Evolutionary conservation across 1,284 basidiomycete genomes (phyloP).

Genomic region (Vanrija sp.): DNA sequence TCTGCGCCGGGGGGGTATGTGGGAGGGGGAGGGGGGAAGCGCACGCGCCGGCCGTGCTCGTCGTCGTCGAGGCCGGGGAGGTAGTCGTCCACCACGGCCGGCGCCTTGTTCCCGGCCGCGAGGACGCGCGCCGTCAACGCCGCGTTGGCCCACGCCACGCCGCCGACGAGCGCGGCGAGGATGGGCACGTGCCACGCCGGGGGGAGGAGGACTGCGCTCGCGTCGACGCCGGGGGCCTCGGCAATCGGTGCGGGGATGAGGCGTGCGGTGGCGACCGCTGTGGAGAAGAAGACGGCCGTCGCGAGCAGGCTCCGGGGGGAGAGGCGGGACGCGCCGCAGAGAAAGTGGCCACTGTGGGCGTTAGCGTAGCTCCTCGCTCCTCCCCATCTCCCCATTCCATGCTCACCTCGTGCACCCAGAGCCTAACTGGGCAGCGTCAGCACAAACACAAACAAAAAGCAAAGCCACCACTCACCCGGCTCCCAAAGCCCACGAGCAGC

Average conservation of each 20-base stretch:
- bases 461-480: slow-evolving; percentile 53
- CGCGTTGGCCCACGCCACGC: background rate
- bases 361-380: slow-evolving; percentile 1
- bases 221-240: background rate
- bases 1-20: background rate
- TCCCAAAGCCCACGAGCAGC: slow-evolving; percentile 60
- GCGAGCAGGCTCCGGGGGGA: slow-evolving; percentile 56
- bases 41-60: background rate
- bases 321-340: slow-evolving; percentile 61
- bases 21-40: background rate
- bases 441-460: background rate
- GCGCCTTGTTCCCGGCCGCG: background rate
- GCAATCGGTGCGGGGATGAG: slow-evolving; percentile 35
- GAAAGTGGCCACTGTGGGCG: slow-evolving; percentile 58
- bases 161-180: slow-evolving; percentile 53
- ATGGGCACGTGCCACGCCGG: slow-evolving; percentile 49
- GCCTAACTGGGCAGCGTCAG: slow-evolving; percentile 23
- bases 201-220: background rate
- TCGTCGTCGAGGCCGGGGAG: background rate
- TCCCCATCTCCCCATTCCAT: background rate
- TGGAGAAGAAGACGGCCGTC: slow-evolving; percentile 58
- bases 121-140: background rate
- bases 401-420: slow-evolving; percentile 32
- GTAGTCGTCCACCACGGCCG: background rate
- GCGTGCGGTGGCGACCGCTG: slow-evolving; percentile 52